Evolutionary conservation across 257 asterid genomes (phyloP).

Genomic region (Fraxinus quadrangulata): DNA sequence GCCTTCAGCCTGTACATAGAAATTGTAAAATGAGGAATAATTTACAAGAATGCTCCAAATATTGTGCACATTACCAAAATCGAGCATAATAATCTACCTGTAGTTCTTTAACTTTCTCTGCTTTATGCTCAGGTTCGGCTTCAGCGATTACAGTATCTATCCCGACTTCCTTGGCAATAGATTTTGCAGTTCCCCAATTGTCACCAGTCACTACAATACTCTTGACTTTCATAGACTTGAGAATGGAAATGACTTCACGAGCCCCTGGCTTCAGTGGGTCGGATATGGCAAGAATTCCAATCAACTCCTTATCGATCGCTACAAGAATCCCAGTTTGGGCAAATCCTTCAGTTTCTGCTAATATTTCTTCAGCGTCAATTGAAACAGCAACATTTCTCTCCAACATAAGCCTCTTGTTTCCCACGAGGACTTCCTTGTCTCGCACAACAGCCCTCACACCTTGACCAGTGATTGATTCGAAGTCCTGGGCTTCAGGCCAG

Average conservation of each 20-base stretch:
- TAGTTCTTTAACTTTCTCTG: conserved; percentile 69
- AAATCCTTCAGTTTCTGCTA: conserved; percentile 52
- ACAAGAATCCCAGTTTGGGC: conserved; percentile 83
- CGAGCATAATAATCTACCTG: conserved; percentile 45
- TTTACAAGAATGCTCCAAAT: background rate
- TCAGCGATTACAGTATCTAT: conserved; percentile 64
- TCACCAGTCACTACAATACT: conserved; percentile 78
- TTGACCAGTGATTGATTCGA: conserved; percentile 76
- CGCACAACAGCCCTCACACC: conserved; percentile 79
- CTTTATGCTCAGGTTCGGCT: conserved; percentile 77
- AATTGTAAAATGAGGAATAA: background rate
- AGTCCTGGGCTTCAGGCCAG: conserved; percentile 61
- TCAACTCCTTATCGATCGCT: conserved; percentile 54
- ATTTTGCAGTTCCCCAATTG: conserved; percentile 80
- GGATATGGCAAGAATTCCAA: conserved; percentile 62
- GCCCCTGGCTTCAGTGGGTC: conserved; percentile 84
- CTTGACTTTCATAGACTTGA: conserved; percentile 60
- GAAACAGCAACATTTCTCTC: conserved; percentile 46
- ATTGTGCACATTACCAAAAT: background rate
- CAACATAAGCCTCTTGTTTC: conserved; percentile 70
- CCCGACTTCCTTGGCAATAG: conserved; percentile 75
- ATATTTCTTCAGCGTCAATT: conserved; percentile 57
- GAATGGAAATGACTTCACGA: conserved; percentile 55
- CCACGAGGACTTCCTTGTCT: conserved; percentile 66
- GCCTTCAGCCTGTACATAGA: conserved; percentile 54